phyloP scores from a whole-genome alignment of 73 alveolate species.

The Urostyla sp. region DNA sequence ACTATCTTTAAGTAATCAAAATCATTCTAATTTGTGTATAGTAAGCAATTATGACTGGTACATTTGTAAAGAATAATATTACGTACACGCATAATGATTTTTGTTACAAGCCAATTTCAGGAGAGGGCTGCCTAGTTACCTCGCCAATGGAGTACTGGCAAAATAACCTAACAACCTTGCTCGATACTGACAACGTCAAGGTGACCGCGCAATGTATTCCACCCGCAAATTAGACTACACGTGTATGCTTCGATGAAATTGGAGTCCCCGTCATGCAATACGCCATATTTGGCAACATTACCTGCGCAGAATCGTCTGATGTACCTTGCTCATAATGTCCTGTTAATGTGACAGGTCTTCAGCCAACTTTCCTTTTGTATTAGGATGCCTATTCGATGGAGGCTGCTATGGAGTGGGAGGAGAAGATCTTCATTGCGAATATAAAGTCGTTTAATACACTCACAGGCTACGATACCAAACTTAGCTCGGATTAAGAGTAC shows the following conservation, averaged over 20 bases:
- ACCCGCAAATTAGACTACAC: conserved; percentile 75
- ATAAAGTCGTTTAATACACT: conserved; percentile 76
- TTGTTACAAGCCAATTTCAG: conserved; percentile 94
- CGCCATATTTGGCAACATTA: conserved; percentile 91
- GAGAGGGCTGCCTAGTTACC: conserved; percentile 92
- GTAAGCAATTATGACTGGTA: conserved; percentile 70
- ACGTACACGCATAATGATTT: conserved; percentile 81
- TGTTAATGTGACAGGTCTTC: conserved; percentile 84
- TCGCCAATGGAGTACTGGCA: conserved; percentile 96
- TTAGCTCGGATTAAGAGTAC: conserved; percentile 37
- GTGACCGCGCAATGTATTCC: conserved; percentile 90
- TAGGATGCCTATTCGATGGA: conserved; percentile 80
- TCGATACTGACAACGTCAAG: conserved; percentile 79
- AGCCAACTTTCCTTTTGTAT: conserved; percentile 85
- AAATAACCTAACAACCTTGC: conserved; percentile 77
- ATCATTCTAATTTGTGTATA: background rate
- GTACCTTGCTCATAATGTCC: conserved; percentile 88
- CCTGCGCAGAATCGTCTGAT: conserved; percentile 74
- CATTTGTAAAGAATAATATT: conserved; percentile 58
- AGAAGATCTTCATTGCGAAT: conserved; percentile 78
- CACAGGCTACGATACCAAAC: conserved; percentile 52
- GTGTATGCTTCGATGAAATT: conserved; percentile 90
- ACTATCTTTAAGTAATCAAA: conserved; percentile 67
- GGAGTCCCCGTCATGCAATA: conserved; percentile 91
- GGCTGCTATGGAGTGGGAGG: conserved; percentile 91